Evolutionary conservation across 768 basidiomycete species (phyloP).

Genomic region (Suillus americanus): DNA sequence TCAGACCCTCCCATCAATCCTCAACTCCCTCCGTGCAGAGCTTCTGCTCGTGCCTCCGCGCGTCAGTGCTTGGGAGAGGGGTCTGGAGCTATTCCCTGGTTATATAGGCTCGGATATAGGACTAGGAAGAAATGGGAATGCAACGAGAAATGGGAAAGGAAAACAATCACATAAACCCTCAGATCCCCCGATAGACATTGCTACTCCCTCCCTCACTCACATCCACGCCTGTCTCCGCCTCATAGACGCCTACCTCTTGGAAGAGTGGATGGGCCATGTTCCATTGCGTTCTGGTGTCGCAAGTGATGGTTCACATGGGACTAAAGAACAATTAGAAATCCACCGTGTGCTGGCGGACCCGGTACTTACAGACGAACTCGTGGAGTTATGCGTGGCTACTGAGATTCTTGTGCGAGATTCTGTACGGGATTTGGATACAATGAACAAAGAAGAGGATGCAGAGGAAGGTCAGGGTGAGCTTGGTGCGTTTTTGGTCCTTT

Average conservation of each 20-base stretch:
- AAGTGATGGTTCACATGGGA: slow-evolving; percentile 13
- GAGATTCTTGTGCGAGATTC: background rate
- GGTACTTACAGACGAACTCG: background rate
- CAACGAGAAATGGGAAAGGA: background rate
- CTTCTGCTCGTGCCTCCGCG: slow-evolving; percentile 40
- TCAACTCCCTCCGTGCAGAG: slow-evolving; percentile 36
- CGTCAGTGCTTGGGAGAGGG: slow-evolving; percentile 38
- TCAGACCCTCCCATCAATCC: slow-evolving; percentile 29
- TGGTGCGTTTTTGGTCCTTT: background rate
- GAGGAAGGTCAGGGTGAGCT: background rate
- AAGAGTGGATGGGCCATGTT: slow-evolving; percentile 44
- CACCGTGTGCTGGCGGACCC: background rate
- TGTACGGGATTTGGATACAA: background rate
- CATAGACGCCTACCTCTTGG: slow-evolving; percentile 62
- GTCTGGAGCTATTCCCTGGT: slow-evolving; percentile 39
- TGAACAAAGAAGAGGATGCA: background rate
- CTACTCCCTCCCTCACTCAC: slow-evolving; percentile 40
- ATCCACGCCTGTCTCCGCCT: slow-evolving; percentile 57
- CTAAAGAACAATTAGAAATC: slow-evolving; percentile 9
- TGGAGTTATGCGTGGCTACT: slow-evolving; percentile 1
- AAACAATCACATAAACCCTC: background rate
- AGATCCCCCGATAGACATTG: background rate
- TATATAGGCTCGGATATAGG: slow-evolving; percentile 15
- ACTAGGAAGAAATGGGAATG: background rate
- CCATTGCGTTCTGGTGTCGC: slow-evolving; percentile 5